Base-by-base conservation (phyloP, 2,329 filamentous ascomycete genomes). In the Nothophaeocryptopus gaeumannii region DNA sequence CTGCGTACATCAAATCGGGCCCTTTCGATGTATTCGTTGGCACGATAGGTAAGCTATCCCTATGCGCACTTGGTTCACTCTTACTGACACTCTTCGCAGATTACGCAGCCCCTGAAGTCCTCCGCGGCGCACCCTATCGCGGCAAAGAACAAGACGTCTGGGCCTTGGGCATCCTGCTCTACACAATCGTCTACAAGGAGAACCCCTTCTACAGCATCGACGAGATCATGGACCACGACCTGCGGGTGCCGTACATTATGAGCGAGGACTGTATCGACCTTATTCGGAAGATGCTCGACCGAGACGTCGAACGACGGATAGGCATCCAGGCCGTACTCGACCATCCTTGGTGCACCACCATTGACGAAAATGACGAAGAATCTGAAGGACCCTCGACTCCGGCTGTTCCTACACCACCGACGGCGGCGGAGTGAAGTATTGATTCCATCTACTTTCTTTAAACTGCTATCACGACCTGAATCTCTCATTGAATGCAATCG, bases 131-230 rank as follows among this genome's bases (percentile, higher is more conserved):
- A 61, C 86, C 91, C 12, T 99, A 99, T 72, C 83, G 87, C 59
- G 93, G 93, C 65, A 96, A 95, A 71, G 92, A 96, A 69, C 93
- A 99, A 75, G 93, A 99, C 66, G 90, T 99, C 29, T 99, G 93
- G 93, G 93, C 93, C 1, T 79, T 99, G 12, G 93, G 93, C 16
- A 97, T 99, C 64, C 80, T 99, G 20, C 82, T 99, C 11, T 99
- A 99, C 75, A 99, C 93, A 26, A 96, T 99, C 65, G 87, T 97
- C 65, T 99, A 99, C 79, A 99, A 97, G 74, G 93, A 99, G 73
- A 99, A 99, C 66, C 92, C 93, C 0, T 99, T 96, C 71, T 97
- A 97, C 78, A 95, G 88, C 71, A 93, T 97, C 64, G 93, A 99
- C 70, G 93, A 99, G 76, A 99, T 99, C 65, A 95, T 97, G 82